Percentiles rank a stretch among this genome's conserved stretches.
phyloP scores from a whole-genome alignment of 768 basidiomycete species.

The Boletellus ananiceps region DNA sequence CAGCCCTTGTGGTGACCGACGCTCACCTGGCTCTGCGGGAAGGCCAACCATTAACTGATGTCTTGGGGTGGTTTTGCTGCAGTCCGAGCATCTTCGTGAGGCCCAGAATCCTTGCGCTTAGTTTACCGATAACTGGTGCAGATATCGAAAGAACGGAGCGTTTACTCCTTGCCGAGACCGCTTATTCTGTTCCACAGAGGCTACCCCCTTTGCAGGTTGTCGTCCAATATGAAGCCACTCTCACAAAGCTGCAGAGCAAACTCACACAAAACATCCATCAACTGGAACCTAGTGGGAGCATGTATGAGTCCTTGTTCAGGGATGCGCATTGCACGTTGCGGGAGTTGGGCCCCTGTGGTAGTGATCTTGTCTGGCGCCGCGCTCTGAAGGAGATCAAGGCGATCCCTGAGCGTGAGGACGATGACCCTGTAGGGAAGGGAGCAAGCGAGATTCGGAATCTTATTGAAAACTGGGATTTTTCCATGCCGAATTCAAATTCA shows the following conservation, averaged over 20 bases:
- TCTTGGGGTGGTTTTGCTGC: constrained; percentile 45
- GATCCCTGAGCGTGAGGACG: constrained; percentile 34
- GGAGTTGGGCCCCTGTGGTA: constrained; percentile 64
- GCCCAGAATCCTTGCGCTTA: constrained; percentile 44
- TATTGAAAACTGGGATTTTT: constrained; percentile 58
- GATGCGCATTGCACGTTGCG: constrained; percentile 42
- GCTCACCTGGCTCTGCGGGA: constrained; percentile 36
- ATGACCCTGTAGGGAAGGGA: constrained; percentile 26
- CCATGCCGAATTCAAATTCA: constrained; percentile 57
- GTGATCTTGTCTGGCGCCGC: constrained; percentile 66
- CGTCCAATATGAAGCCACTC: constrained; percentile 45
- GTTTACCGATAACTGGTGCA: constrained; percentile 21
- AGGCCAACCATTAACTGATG: constrained; percentile 37
- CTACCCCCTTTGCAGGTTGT: constrained; percentile 49
- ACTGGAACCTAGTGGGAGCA: constrained; percentile 37
- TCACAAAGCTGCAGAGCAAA: constrained; percentile 33
- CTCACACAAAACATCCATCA: constrained; percentile 46
- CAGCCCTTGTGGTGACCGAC: constrained; percentile 42
- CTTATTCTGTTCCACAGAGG: constrained; percentile 33
- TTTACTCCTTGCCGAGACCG: constrained; percentile 37
- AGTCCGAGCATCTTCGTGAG: constrained; percentile 31
- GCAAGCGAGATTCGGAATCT: constrained; percentile 31
- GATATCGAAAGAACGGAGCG: constrained; percentile 38
- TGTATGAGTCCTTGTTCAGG: constrained; percentile 41
- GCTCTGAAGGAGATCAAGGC: constrained; percentile 37